Base-by-base conservation (phyloP, 129 eudicot genomes). In the Calendula officinalis region DNA sequence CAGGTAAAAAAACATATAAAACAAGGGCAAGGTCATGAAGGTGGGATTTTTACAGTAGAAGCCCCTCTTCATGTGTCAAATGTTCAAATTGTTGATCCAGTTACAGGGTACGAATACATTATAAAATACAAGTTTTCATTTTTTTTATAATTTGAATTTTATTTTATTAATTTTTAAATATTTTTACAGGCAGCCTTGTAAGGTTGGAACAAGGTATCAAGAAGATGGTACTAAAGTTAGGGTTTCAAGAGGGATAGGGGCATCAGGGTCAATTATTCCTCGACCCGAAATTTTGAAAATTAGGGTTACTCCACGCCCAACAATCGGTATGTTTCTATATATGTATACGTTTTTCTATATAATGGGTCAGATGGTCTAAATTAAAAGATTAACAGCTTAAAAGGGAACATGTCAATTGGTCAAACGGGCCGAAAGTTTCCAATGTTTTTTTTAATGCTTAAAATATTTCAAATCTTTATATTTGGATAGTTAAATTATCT, bases 1-100 rank as follows among this genome's bases (percentile, higher is more conserved):
- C 81, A 92, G 96, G 99, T 92, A 67, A 92, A 88, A 81, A 88
- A 92, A 59, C 99, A 92, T 78, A 88, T 92, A 44, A 91, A 91
- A 50, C 98, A 91, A 75, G 98, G 98, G 67, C 98, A 91, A 76
- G 98, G 96, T 8, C 96, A 92, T 65, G 99, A 92, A 83, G 99
- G 99, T 42, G 99, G 96, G 65, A 92, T 92, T 37, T 92, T 92
- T 64, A 70, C 95, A 6, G 96, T 92, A 6, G 97, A 72, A 82
- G 95, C 97, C 66, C 97, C 97, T 44, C 85, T 90, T 60, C 97
- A 90, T 78, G 92, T 82, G 49, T 90, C 97, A 64, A 90, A 90
- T 68, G 92, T 90, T 41, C 97, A 90, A 77, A 85, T 90, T 53
- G 51, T 90, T 12, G 97, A 90, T 79, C 95, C 91, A 73, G 91